Percentiles rank a stretch among this genome's conserved stretches.
phyloP scores from a whole-genome alignment of 306 rosid species.

The Quercus wislizeni region DNA sequence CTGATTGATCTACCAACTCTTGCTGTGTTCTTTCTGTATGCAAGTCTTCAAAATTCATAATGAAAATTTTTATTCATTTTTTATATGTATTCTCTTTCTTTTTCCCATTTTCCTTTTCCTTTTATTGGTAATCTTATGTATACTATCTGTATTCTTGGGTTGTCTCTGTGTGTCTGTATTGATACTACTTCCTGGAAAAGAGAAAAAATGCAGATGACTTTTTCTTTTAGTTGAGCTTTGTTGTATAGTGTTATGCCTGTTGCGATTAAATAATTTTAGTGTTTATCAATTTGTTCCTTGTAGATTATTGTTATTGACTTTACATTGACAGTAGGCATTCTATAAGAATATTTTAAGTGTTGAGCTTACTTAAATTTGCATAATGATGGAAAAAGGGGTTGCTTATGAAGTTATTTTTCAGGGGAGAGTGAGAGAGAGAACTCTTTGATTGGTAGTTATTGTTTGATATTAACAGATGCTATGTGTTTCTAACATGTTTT shows the following conservation, averaged over 20 bases:
- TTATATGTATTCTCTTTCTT: background rate
- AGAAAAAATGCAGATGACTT: background rate
- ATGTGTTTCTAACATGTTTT: constrained; percentile 24
- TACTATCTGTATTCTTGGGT: background rate
- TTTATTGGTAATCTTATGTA: background rate
- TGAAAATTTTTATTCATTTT: background rate
- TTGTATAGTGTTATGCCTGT: background rate
- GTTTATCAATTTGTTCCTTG: background rate
- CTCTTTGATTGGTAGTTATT: background rate
- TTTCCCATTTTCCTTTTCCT: background rate
- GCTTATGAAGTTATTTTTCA: background rate
- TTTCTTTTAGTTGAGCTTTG: background rate
- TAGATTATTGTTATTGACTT: background rate
- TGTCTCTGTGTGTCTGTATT: background rate
- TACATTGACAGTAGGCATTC: background rate
- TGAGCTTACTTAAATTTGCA: background rate
- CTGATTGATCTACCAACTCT: background rate
- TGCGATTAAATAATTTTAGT: background rate
- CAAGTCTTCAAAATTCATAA: background rate
- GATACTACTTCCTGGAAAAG: background rate
- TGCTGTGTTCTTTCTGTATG: background rate
- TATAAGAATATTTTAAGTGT: background rate
- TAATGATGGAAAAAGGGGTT: background rate
- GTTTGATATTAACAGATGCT: constrained; percentile 2
- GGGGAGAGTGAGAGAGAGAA: background rate